Evolutionary conservation across 352 stramenopile species (phyloP).

Genomic region (Nothophytophthora sp.): DNA sequence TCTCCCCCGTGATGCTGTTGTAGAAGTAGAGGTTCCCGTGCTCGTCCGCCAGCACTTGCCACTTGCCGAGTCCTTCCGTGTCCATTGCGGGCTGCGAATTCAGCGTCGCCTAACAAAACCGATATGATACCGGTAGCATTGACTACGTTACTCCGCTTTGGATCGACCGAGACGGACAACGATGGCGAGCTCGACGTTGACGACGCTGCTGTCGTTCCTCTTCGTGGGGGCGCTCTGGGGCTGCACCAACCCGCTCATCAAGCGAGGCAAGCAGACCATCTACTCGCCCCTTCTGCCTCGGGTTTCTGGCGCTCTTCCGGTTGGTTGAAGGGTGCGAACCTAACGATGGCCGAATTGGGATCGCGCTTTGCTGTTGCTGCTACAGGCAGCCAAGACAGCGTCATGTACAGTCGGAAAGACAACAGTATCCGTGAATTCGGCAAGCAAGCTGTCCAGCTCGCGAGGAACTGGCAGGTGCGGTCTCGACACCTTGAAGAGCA

Average conservation of each 20-base stretch:
- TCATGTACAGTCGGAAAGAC: conserved; percentile 58
- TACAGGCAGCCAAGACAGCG: conserved; percentile 50
- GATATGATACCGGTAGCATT: conserved; percentile 23
- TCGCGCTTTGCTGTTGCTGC: not conserved
- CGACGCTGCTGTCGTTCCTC: conserved; percentile 76
- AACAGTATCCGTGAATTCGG: conserved; percentile 58
- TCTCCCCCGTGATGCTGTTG: conserved; percentile 65
- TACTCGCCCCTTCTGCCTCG: too few relatives aligned
- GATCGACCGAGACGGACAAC: too few relatives aligned
- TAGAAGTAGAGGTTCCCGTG: conserved; percentile 78
- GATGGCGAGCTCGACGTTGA: conserved; percentile 19
- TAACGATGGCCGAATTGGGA: too few relatives aligned
- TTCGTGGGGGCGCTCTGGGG: conserved; percentile 86
- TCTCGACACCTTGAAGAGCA: too few relatives aligned
- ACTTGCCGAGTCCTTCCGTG: conserved; percentile 23
- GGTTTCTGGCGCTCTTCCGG: too few relatives aligned
- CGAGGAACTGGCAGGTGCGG: conserved; percentile 85
- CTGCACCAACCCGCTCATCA: conserved; percentile 87
- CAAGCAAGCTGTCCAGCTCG: conserved; percentile 44
- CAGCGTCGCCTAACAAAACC: conserved; percentile 1
- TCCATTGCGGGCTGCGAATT: too few relatives aligned
- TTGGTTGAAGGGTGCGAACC: too few relatives aligned
- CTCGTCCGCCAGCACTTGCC: conserved; percentile 68
- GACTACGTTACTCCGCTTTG: too few relatives aligned
- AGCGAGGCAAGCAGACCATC: conserved; percentile 68